These are phyloP conservation scores for Phytophthora sojae DNA, from an alignment of 352 stramenopile species.

Conservation along the genomic window DNA sequence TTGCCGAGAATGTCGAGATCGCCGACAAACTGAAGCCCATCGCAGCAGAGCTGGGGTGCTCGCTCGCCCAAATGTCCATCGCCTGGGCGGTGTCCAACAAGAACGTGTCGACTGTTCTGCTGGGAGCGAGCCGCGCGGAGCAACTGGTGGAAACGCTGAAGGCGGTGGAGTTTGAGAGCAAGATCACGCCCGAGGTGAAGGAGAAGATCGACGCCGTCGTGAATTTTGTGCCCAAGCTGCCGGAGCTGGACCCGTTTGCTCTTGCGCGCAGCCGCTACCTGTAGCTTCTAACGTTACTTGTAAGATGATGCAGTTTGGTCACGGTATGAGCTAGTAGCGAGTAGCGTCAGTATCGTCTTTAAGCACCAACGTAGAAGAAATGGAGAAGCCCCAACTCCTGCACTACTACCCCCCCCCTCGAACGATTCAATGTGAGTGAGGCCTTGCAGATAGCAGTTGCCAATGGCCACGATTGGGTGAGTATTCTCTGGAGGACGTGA, in stretches of 20 bases:
- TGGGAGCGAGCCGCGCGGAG: background rate
- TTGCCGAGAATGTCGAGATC: background rate
- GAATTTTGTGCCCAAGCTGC: background rate
- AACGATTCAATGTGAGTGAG: no score
- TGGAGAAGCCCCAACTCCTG: no score
- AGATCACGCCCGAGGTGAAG: conserved; percentile 1
- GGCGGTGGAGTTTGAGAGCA: background rate
- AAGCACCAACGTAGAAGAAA: background rate
- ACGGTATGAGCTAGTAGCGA: background rate
- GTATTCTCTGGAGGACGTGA: no score
- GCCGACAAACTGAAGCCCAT: conserved; percentile 8
- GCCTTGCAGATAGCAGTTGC: no score
- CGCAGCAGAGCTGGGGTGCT: conserved; percentile 3
- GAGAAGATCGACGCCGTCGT: conserved; percentile 2
- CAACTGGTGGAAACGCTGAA: background rate
- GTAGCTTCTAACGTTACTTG: background rate
- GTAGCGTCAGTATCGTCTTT: background rate
- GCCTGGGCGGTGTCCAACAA: conserved; percentile 3
- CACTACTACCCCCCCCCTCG: no score
- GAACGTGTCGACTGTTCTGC: background rate
- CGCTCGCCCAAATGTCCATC: conserved; percentile 5
- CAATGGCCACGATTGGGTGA: no score
- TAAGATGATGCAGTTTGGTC: no score
- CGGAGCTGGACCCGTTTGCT: background rate
- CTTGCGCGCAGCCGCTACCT: background rate